Evolutionary conservation across 176 grass and related monocot species (phyloP), one percentile per base, ranked within the genome.

Genomic region (Melocanna baccifera): DNA sequence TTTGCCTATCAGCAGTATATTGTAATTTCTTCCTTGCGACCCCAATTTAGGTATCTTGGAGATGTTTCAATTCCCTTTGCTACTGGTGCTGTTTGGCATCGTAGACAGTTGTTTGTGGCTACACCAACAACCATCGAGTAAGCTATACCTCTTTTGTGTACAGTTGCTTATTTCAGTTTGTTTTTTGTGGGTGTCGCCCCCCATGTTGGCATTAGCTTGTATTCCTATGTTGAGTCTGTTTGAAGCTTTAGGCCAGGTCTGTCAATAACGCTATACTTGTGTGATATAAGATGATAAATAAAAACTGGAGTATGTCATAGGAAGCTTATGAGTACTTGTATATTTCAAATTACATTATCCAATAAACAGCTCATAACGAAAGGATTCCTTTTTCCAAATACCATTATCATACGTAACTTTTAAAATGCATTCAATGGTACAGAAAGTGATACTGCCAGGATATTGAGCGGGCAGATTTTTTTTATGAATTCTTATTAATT

Each of bases 71-170:
- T 99, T 92, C 96, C 96, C 22, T 94, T 89, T 89, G 91, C 96
- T 40, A 98, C 96, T 85, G 91, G 96, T 90, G 96, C 87, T 8
- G 91, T 98, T 85, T 98, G 96, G 96, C 96, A 98, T 71, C 89
- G 89, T 36, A 94, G 96, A 57, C 96, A 99, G 78, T 90, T 99
- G 69, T 99, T 99, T 92, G 96, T 98, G 83, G 93, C 88, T 83
- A 99, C 96, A 77, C 96, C 96, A 26, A 99, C 96, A 84, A 98
- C 96, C 59, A 96, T 99, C 4, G 96, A 99, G 96, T 96, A 99
- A 95, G 96, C 71, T 86, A 77, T 69, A 84, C 20, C 34, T 58
- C 76, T 83, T 67, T 52, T 87, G 34, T 46, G n/a, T 70, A 43
- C 50, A 11, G 53, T 78, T 41, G 61, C 16, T 81, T 83, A 45